Percentiles rank a stretch among this genome's conserved stretches.
These are phyloP conservation scores for Myotisia sp. DNA, from an alignment of 2,329 filamentous ascomycete species.

Conservation along the genomic window DNA sequence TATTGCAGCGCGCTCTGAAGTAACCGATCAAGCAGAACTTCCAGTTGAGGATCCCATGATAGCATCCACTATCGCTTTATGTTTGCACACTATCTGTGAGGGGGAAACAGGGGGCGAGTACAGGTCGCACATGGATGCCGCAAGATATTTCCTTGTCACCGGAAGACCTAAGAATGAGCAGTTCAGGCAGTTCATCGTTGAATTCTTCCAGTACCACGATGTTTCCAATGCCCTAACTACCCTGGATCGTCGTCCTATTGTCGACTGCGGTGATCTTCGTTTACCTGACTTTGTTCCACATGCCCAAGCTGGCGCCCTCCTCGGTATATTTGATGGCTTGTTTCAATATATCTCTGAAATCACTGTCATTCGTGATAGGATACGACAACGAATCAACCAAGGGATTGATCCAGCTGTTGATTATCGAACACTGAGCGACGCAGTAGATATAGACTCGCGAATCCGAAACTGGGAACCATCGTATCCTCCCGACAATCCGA, in stretches of 20 bases:
- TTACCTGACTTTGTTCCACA: conserved; percentile 42
- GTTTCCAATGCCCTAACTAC: conserved; percentile 45
- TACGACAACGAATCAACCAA: conserved; percentile 52
- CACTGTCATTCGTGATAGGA: conserved; percentile 58
- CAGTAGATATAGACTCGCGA: conserved; percentile 59
- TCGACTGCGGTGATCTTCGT: conserved; percentile 39
- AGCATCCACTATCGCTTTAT: conserved; percentile 45
- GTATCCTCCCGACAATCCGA: conserved; percentile 37
- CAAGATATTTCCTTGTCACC: conserved; percentile 53
- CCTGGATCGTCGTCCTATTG: conserved; percentile 38
- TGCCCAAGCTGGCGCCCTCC: conserved; percentile 44
- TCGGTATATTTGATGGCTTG: conserved; percentile 70
- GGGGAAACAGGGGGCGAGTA: conserved; percentile 55
- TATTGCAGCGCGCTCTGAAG: conserved; percentile 19
- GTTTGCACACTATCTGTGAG: conserved; percentile 47
- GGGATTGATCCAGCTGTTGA: conserved; percentile 55
- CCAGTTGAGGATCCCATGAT: conserved; percentile 45
- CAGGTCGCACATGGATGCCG: conserved; percentile 62
- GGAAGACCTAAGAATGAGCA: conserved; percentile 48
- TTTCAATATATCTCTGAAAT: conserved; percentile 68
- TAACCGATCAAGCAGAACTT: conserved; percentile 19
- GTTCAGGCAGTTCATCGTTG: conserved; percentile 56
- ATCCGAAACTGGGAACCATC: conserved; percentile 61
- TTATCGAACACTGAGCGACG: conserved; percentile 57
- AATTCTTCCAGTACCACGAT: conserved; percentile 75